Evolutionary conservation across 257 asterid genomes (phyloP).

Genomic region (Agastache rugosa): DNA sequence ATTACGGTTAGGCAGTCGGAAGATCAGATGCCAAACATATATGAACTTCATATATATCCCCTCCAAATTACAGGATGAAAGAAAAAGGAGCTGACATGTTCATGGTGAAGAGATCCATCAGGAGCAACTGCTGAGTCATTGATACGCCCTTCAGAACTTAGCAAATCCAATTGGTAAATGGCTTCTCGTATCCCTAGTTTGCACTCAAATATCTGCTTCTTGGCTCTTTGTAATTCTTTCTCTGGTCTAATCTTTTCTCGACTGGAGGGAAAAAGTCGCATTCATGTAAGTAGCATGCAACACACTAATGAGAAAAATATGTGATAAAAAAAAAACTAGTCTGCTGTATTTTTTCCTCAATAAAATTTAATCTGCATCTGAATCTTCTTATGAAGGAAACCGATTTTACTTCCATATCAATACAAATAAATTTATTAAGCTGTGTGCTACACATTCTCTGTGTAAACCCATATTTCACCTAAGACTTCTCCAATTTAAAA

Average conservation of each 20-base stretch:
- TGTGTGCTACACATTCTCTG: neutral
- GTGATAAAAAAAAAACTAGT: slow-evolving; percentile 1
- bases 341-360: slow-evolving; percentile 15
- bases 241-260: slow-evolving; percentile 96
- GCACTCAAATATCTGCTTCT: slow-evolving; percentile 80
- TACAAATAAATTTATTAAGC: slow-evolving; percentile 7
- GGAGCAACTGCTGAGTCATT: slow-evolving; percentile 71
- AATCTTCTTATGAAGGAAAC: slow-evolving; percentile 22
- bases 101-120: slow-evolving; percentile 94
- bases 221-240: slow-evolving; percentile 84
- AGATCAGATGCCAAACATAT: slow-evolving; percentile 11
- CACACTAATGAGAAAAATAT: neutral
- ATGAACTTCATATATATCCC: slow-evolving; percentile 1
- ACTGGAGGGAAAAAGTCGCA: slow-evolving; percentile 50
- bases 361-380: neutral
- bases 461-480: slow-evolving; percentile 3
- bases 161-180: slow-evolving; percentile 78
- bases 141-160: slow-evolving; percentile 78
- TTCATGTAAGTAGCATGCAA: slow-evolving; percentile 30
- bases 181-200: slow-evolving; percentile 97
- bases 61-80: slow-evolving; percentile 10
- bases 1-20: slow-evolving; percentile 7
- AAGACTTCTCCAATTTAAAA: slow-evolving; percentile 6
- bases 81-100: slow-evolving; percentile 62
- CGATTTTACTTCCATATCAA: slow-evolving; percentile 20